Percentiles rank a stretch among this genome's conserved stretches.
Conservation (phyloP, 23 red algal genomes). For the Gracilaria domingensis region DNA sequence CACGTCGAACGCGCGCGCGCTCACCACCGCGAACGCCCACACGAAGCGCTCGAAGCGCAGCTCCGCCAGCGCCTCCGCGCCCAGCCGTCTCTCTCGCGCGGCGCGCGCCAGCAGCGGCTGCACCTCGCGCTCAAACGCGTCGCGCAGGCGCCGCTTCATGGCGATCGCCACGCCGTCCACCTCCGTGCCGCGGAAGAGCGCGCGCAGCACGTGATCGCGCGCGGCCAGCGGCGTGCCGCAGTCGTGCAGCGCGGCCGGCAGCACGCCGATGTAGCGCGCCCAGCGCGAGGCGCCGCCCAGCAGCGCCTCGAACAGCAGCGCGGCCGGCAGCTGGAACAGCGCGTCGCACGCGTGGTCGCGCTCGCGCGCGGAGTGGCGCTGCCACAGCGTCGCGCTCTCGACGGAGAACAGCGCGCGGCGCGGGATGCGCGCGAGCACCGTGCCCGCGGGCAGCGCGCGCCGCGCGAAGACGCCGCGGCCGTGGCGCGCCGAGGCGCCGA, state of each 20-base stretch:
- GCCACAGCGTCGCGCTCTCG: constrained; percentile 13
- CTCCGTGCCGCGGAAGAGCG: constrained; percentile 11
- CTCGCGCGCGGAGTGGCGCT: not conserved
- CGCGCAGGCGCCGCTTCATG: not conserved
- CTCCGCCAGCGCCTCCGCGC: not conserved
- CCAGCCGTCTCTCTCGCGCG: not conserved
- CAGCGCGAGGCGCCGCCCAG: not conserved
- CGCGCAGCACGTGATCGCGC: not conserved
- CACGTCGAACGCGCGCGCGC: constrained; percentile 41
- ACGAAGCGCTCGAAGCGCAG: constrained; percentile 14
- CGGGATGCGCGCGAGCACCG: constrained; percentile 3
- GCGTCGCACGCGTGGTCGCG: not conserved
- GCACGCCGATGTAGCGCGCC: constrained; percentile 16
- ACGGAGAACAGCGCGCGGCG: constrained; percentile 29
- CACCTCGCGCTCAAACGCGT: not conserved
- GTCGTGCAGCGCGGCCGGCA: constrained; percentile 13
- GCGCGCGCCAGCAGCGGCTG: not conserved
- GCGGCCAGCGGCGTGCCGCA: constrained; percentile 26
- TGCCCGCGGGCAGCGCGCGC: not conserved
- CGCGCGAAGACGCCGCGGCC: constrained; percentile 30
- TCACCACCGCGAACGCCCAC: constrained; percentile 23
- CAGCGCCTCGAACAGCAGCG: constrained; percentile 28
- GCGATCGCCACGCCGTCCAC: not conserved
- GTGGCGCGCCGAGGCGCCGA: constrained; percentile 3
- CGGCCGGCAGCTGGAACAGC: constrained; percentile 27